These are phyloP conservation scores for Narthecium ossifragum DNA, from an alignment of 106 monocot species.

Conservation along the genomic window DNA sequence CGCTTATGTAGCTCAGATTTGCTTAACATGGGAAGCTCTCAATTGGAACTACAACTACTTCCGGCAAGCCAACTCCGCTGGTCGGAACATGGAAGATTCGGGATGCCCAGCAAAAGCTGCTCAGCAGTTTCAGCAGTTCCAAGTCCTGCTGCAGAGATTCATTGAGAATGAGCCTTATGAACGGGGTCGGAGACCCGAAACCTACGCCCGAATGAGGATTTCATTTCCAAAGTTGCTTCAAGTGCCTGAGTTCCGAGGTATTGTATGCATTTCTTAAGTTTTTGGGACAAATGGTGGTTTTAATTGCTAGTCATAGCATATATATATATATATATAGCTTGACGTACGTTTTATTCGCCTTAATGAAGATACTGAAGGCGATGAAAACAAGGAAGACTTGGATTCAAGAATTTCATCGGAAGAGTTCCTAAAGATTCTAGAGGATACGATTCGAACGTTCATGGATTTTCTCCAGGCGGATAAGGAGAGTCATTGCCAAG, in stretches of 20 bases:
- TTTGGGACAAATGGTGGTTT: not conserved
- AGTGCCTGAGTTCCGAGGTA: slow-evolving; percentile 87
- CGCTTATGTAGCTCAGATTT: slow-evolving; percentile 87
- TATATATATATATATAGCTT: not conserved
- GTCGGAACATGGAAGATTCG: not conserved
- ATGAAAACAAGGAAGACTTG: slow-evolving; percentile 28
- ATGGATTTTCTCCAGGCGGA: slow-evolving; percentile 80
- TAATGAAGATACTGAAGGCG: slow-evolving; percentile 29
- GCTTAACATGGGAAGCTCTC: slow-evolving; percentile 93
- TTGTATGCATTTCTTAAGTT: not conserved
- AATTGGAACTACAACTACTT: slow-evolving; percentile 78
- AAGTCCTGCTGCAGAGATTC: slow-evolving; percentile 79
- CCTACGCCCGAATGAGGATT: slow-evolving; percentile 63
- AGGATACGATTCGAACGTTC: slow-evolving; percentile 67
- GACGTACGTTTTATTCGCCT: not conserved
- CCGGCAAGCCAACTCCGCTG: slow-evolving; percentile 9
- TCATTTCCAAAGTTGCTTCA: slow-evolving; percentile 66
- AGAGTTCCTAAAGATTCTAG: slow-evolving; percentile 49
- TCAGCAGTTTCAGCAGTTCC: slow-evolving; percentile 90
- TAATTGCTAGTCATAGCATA: not conserved
- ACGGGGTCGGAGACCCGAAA: slow-evolving; percentile 57
- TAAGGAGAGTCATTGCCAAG: slow-evolving; percentile 44
- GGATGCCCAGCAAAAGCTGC: slow-evolving; percentile 58
- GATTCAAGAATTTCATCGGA: slow-evolving; percentile 31
- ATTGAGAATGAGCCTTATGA: slow-evolving; percentile 93